Evolutionary conservation across 495 filamentous ascomycete genomes (phyloP).

Genomic region (Xylaria cubensis): DNA sequence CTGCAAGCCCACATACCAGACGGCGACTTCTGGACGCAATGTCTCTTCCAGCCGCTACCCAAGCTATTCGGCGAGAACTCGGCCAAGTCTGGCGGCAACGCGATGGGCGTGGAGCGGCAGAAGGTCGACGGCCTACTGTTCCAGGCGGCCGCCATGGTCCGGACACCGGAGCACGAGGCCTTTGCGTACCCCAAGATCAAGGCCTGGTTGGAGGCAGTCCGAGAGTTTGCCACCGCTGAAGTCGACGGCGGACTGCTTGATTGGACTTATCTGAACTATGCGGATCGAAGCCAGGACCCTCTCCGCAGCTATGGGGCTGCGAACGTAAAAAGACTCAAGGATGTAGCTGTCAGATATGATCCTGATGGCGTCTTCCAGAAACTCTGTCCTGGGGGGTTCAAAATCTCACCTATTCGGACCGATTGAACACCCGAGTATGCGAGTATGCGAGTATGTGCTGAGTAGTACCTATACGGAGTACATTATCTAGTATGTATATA

Average conservation of each 20-base stretch:
- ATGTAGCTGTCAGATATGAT: slow-evolving; percentile 56
- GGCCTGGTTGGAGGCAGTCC: slow-evolving; percentile 25
- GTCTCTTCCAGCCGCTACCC: slow-evolving; percentile 58
- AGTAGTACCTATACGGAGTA: no score
- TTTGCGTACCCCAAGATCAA: slow-evolving; percentile 28
- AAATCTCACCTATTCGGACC: slow-evolving; percentile 28
- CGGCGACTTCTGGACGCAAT: slow-evolving; percentile 48
- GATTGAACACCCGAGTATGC: neutral
- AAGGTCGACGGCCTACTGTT: slow-evolving; percentile 39
- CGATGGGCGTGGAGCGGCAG: slow-evolving; percentile 55
- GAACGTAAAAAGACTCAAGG: slow-evolving; percentile 47
- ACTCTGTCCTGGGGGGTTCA: slow-evolving; percentile 47
- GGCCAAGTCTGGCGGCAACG: slow-evolving; percentile 57
- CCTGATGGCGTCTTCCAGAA: slow-evolving; percentile 57
- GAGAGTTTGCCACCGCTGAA: slow-evolving; percentile 29
- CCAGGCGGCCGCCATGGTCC: slow-evolving; percentile 25
- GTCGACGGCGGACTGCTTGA: slow-evolving; percentile 29
- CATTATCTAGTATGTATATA: no score
- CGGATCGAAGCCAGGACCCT: slow-evolving; percentile 49
- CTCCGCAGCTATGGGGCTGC: slow-evolving; percentile 56
- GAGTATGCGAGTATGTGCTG: no score
- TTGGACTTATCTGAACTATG: slow-evolving; percentile 51
- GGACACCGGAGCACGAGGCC: slow-evolving; percentile 34
- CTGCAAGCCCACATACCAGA: slow-evolving; percentile 30
- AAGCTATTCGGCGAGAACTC: slow-evolving; percentile 47